These are phyloP conservation scores for Bolboschoenus planiculmis DNA, from an alignment of 176 grass and related monocot genomes.

Conservation along the genomic window DNA sequence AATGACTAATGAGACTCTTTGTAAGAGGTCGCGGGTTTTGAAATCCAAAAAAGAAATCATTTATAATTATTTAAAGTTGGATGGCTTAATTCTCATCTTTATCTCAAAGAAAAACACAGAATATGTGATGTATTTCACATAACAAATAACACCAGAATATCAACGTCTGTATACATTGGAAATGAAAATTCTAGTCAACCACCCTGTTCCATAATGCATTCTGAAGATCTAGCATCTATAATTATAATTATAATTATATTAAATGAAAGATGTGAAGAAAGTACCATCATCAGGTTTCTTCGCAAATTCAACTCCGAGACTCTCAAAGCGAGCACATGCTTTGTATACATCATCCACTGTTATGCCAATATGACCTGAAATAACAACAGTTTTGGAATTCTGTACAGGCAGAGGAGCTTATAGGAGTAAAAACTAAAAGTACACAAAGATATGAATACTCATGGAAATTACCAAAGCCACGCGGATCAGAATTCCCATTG, in stretches of 20 bases:
- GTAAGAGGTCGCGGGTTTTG: too few relatives aligned
- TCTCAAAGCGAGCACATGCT: constrained; percentile 72
- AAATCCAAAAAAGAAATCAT: too few relatives aligned
- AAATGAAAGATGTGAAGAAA: not conserved
- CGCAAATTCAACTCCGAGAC: constrained; percentile 72
- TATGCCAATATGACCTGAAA: constrained; percentile 85
- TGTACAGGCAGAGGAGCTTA: not conserved
- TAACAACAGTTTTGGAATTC: constrained; percentile 12
- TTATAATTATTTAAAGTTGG: too few relatives aligned
- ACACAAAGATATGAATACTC: not conserved
- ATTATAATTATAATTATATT: not conserved
- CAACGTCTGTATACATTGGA: not conserved
- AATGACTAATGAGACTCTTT: too few relatives aligned
- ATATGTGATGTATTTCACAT: not conserved
- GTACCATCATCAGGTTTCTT: constrained; percentile 91
- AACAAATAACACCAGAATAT: not conserved
- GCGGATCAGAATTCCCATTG: constrained; percentile 95
- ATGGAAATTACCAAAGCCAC: constrained; percentile 76
- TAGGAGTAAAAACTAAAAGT: not conserved
- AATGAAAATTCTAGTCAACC: not conserved
- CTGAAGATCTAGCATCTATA: not conserved
- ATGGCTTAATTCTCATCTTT: too few relatives aligned
- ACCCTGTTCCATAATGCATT: not conserved
- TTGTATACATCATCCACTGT: constrained; percentile 91
- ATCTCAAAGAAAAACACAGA: not conserved